Percentiles rank a stretch among this genome's conserved stretches.
Evolutionary conservation across 257 asterid species (phyloP).

Genomic region (Primulina eburnea): DNA sequence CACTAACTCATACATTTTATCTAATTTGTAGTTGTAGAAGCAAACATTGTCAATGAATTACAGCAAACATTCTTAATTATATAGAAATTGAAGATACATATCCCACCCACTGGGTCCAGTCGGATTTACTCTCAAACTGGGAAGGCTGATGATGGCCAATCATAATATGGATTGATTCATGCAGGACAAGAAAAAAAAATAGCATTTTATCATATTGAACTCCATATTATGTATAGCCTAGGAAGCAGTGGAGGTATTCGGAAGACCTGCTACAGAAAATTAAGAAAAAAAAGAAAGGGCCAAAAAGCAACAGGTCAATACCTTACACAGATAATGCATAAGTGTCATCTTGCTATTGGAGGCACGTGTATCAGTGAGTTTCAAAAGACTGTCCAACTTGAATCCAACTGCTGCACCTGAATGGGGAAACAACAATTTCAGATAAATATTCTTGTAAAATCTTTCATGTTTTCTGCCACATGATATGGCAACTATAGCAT

Average conservation of each 20-base stretch:
- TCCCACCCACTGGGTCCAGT: not conserved
- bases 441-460: slow-evolving; percentile 14
- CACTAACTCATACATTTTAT: not conserved
- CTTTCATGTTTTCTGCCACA: slow-evolving; percentile 22
- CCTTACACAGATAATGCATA: slow-evolving; percentile 99
- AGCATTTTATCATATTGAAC: not conserved
- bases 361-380: slow-evolving; percentile 95
- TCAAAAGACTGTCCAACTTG: slow-evolving; percentile 97
- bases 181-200: not conserved
- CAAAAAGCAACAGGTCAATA: slow-evolving; percentile 31
- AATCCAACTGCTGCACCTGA: slow-evolving; percentile 96
- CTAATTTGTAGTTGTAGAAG: not conserved
- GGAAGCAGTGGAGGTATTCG: slow-evolving; percentile 3
- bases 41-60: not conserved
- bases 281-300: not conserved
- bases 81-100: not conserved
- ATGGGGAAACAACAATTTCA: slow-evolving; percentile 21
- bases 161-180: not conserved
- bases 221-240: slow-evolving; percentile 8
- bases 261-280: slow-evolving; percentile 11
- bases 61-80: not conserved
- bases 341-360: slow-evolving; percentile 93
- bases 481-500: slow-evolving; percentile 18
- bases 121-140: slow-evolving; percentile 15
- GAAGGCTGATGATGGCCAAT: not conserved